A percentile compares a stretch with the other conserved stretches of the same genome.
Evolutionary conservation across 148 eudicot species (phyloP).

Genomic region (Talinum fruticosum): DNA sequence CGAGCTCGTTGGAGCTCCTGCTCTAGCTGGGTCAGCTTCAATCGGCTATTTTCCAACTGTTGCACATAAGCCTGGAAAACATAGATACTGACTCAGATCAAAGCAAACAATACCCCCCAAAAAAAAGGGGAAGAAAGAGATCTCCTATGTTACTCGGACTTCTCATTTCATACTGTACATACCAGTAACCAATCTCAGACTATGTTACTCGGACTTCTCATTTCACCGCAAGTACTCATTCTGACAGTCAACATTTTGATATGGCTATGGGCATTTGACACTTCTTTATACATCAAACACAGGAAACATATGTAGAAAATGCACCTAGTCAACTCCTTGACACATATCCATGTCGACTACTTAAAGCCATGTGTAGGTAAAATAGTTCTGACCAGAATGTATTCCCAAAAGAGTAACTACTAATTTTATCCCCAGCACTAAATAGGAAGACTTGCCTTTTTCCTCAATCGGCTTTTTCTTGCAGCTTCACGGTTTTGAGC

Average conservation of each 20-base stretch:
- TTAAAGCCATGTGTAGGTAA: too few species aligned
- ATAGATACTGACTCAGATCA: too few species aligned
- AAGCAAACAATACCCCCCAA: too few species aligned
- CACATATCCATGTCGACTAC: too few species aligned
- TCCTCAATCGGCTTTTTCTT: slow-evolving; percentile 86
- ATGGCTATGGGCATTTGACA: neutral
- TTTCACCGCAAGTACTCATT: neutral
- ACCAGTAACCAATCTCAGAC: neutral
- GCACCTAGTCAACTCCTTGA: neutral
- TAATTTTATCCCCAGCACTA: too few species aligned
- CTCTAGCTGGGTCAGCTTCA: slow-evolving; percentile 42
- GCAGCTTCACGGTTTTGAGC: slow-evolving; percentile 99
- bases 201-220: neutral
- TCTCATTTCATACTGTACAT: too few species aligned
- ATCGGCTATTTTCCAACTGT: slow-evolving; percentile 43
- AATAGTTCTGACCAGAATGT: neutral
- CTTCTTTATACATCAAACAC: too few species aligned
- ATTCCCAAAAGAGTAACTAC: neutral
- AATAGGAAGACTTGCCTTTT: slow-evolving; percentile 48
- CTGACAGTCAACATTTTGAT: neutral
- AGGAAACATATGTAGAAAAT: neutral
- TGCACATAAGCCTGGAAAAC: slow-evolving; percentile 75
- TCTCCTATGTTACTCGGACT: too few species aligned
- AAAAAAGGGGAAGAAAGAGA: too few species aligned
- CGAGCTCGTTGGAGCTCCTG: slow-evolving; percentile 50